Evolutionary conservation across 768 basidiomycete genomes (phyloP), one percentile per base, ranked within the genome.

Genomic region (Leccinum incarnatum): DNA sequence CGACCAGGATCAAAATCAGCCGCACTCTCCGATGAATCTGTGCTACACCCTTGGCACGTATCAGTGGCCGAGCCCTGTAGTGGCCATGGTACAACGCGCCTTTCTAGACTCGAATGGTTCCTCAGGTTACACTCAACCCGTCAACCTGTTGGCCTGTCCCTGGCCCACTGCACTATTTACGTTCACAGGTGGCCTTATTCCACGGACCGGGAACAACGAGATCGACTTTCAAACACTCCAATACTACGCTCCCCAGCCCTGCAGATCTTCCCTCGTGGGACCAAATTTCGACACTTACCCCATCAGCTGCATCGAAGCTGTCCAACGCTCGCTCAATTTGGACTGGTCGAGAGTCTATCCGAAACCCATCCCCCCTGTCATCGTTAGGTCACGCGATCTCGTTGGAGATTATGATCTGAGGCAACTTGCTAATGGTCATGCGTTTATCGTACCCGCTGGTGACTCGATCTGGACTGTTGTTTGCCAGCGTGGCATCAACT

Each of bases 291-390:
- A 54, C 15, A 8, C 3, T 12, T 72, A 60, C 50, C 21, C 65
- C 0, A 53, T 67, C 21, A 23, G 34, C 9, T 12, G 52, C 23
- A 48, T 71, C 15, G n/a, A 56, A 21, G 19, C 15, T 17, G 25
- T 71, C 11, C 70, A 59, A 25, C 11, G 11, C 1, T 56, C 54
- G 4, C 54, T 72, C 11, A 7, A 7, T n/a, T 10, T 1, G 2
- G 21, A 54, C 17, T 67, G 61, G 61, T 25, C 2, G 19, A 34
- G 12, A 3, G 67, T 64, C 0, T 58, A 32, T 52, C 71, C 67
- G 5, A 0, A 36, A 1, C 71, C 70, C 3, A 62, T 71, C 5
- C 72, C 67, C 0, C 54, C 59, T 6, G 50, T 71, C 25, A 57
- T 73, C 5, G 25, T 72, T 42, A 62, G 62, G 8, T 9, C 19